Evolutionary conservation across 108 stramenopile species (phyloP).

Genomic region (Skeletonema potamos): DNA sequence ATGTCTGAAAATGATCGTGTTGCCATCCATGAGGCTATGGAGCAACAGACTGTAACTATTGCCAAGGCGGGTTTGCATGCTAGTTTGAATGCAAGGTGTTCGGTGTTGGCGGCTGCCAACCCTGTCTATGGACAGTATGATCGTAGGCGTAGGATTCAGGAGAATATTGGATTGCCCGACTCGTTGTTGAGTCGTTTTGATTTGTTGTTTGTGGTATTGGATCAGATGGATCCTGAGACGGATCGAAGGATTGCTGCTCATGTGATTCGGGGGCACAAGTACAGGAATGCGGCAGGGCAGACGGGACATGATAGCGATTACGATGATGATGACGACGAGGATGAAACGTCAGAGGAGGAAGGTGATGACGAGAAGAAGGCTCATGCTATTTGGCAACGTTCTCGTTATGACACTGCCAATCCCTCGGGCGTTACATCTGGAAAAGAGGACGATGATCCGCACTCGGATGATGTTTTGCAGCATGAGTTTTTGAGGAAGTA

Average conservation of each 20-base stretch:
- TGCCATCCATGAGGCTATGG: constrained; percentile 99
- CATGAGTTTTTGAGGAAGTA: constrained; percentile 98
- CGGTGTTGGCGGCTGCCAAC: constrained; percentile 99
- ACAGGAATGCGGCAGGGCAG: constrained; percentile 77
- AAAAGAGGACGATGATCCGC: constrained; percentile 52
- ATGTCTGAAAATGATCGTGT: constrained; percentile 95
- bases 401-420: constrained; percentile 32
- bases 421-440: constrained; percentile 2
- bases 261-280: constrained; percentile 94
- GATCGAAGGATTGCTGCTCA: constrained; percentile 96
- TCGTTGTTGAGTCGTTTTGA: constrained; percentile 99
- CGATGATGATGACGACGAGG: constrained; percentile 76
- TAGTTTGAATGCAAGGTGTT: constrained; percentile 92
- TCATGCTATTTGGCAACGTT: constrained; percentile 76
- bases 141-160: constrained; percentile 90
- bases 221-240: constrained; percentile 93
- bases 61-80: constrained; percentile 99
- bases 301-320: constrained; percentile 76
- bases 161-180: constrained; percentile 99
- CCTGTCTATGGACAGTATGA: constrained; percentile 99
- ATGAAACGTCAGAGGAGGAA: constrained; percentile 51
- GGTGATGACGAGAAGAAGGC: constrained; percentile 39
- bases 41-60: constrained; percentile 99
- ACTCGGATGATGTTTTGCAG: constrained; percentile 77
- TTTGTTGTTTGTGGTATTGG: constrained; percentile 99